phyloP scores from a whole-genome alignment of 73 alveolate species.

The Tetrahymena malaccensis region DNA sequence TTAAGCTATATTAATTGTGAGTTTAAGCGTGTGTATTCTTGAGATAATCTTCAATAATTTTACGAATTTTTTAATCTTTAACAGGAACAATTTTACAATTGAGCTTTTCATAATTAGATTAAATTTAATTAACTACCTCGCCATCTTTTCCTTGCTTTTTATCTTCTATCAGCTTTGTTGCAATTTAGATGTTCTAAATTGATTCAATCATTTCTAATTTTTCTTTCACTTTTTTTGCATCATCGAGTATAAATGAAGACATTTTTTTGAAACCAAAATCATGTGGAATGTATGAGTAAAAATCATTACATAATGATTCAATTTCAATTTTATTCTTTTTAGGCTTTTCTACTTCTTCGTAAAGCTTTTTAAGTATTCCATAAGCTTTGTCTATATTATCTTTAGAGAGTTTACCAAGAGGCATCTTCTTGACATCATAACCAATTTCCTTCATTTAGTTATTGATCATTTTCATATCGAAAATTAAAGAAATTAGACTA shows the following conservation, averaged over 20 bases:
- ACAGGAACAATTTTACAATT: slow-evolving; percentile 49
- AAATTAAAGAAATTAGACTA: slow-evolving; percentile 46
- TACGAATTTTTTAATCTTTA: slow-evolving; percentile 39
- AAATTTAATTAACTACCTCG: slow-evolving; percentile 32
- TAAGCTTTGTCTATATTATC: slow-evolving; percentile 49
- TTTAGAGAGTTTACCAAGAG: slow-evolving; percentile 69
- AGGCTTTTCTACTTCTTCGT: slow-evolving; percentile 42
- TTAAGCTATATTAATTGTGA: slow-evolving; percentile 28
- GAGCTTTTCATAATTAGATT: slow-evolving; percentile 50
- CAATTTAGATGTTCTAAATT: slow-evolving; percentile 61
- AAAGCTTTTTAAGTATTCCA: slow-evolving; percentile 56
- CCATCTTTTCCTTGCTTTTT: slow-evolving; percentile 23
- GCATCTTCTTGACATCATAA: slow-evolving; percentile 73
- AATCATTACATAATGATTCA: slow-evolving; percentile 57
- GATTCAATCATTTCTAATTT: slow-evolving; percentile 77
- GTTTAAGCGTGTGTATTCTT: slow-evolving; percentile 60
- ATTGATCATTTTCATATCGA: slow-evolving; percentile 59
- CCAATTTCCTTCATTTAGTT: slow-evolving; percentile 56
- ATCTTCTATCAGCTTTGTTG: slow-evolving; percentile 53
- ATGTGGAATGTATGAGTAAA: slow-evolving; percentile 92
- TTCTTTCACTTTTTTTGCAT: slow-evolving; percentile 64
- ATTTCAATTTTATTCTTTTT: slow-evolving; percentile 31
- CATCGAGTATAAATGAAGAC: slow-evolving; percentile 58
- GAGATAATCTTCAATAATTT: slow-evolving; percentile 46
- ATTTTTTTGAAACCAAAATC: slow-evolving; percentile 81